These are phyloP conservation scores for Tricholoma sp. DNA, from an alignment of 768 basidiomycete genomes.

Conservation along the genomic window DNA sequence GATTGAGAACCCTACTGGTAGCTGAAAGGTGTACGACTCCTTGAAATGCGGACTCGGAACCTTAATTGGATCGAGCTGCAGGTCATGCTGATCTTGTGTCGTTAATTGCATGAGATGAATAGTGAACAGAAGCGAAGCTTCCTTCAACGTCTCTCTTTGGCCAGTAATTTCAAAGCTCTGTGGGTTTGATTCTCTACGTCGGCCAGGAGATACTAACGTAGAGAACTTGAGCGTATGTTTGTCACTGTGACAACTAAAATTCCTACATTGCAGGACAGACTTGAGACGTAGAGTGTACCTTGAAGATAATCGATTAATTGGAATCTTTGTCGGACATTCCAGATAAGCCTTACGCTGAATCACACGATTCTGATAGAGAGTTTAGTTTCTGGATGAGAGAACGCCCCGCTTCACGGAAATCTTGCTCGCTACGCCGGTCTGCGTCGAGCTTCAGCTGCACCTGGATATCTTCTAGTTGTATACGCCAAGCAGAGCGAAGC, in stretches of 20 bases:
- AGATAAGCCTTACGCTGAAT: not conserved
- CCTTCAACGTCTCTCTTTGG: conserved; percentile 4
- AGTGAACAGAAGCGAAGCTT: conserved; percentile 9
- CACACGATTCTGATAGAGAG: not conserved
- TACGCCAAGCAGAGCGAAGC: not conserved
- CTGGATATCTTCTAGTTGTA: not conserved
- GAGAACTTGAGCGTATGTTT: not conserved
- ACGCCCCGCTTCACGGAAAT: not conserved
- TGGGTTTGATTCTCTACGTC: not conserved
- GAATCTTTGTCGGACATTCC: not conserved
- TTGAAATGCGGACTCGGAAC: conserved; percentile 27
- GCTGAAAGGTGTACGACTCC: conserved; percentile 19
- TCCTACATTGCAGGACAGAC: not conserved
- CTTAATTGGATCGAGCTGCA: conserved; percentile 27
- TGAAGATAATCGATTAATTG: not conserved
- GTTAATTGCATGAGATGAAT: conserved; percentile 5
- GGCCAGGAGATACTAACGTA: not conserved
- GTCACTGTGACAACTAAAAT: not conserved
- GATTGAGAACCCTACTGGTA: conserved; percentile 19
- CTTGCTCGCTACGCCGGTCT: not conserved
- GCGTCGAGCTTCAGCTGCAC: not conserved
- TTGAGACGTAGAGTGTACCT: not conserved
- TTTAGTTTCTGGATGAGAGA: not conserved
- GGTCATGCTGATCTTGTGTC: conserved; percentile 7
- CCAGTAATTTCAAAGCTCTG: not conserved